phyloP scores from a whole-genome alignment of 805 yeast genomes.

The Lipomyces sp. region DNA sequence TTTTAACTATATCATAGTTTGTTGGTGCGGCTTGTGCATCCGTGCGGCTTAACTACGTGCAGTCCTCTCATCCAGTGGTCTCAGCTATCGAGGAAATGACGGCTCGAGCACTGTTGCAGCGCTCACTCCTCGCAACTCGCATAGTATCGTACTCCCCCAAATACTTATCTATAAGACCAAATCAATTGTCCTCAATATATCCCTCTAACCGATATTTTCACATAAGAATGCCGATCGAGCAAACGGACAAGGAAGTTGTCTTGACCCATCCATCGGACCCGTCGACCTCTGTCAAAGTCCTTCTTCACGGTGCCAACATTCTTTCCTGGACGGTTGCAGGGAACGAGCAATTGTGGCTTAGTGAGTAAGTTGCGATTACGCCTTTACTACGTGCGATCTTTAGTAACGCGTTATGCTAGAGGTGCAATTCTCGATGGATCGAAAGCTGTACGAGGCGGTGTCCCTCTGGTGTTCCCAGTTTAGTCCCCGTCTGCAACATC shows the following conservation, averaged over 20 bases:
- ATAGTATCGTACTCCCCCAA: not conserved
- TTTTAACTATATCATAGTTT: no score
- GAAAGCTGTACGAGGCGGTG: slow-evolving; percentile 96
- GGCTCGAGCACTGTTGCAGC: not conserved
- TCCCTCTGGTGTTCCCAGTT: slow-evolving; percentile 92
- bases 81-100: not conserved
- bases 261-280: slow-evolving; percentile 60
- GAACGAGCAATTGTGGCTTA: slow-evolving; percentile 79
- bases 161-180: not conserved
- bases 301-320: slow-evolving; percentile 88
- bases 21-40: not conserved
- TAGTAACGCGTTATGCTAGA: slow-evolving; percentile 48
- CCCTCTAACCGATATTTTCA: not conserved
- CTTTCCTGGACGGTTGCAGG: slow-evolving; percentile 77
- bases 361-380: slow-evolving; percentile 38
- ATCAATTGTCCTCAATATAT: not conserved
- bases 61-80: no score
- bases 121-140: not conserved
- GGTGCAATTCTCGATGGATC: slow-evolving; percentile 89
- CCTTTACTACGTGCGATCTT: not conserved
- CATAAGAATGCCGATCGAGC: slow-evolving; percentile 65
- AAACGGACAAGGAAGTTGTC: slow-evolving; percentile 64
- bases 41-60: no score
- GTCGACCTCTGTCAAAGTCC: slow-evolving; percentile 64
- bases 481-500: slow-evolving; percentile 6